Percentiles rank a stretch among this genome's conserved stretches.
Evolutionary conservation across 176 grass and related monocot species (phyloP).

Genomic region (Musa acuminata): DNA sequence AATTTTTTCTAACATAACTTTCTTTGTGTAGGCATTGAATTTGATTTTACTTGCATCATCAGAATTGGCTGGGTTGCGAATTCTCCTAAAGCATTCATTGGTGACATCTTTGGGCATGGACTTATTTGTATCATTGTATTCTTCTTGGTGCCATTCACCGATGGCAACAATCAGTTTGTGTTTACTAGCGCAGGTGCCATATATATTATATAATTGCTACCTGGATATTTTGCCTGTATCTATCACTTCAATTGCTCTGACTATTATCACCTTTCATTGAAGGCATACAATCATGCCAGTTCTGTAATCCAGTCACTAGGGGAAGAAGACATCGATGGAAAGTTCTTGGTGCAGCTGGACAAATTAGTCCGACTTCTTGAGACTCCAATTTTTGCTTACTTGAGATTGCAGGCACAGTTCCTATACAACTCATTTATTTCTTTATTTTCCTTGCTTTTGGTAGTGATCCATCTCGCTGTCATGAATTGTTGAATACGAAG

Average conservation of each 20-base stretch:
- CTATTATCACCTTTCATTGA: constrained; percentile 24
- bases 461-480: too few relatives aligned
- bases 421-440: not conserved
- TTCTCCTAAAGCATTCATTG: constrained; percentile 75
- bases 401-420: constrained; percentile 73
- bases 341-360: constrained; percentile 91
- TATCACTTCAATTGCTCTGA: constrained; percentile 19
- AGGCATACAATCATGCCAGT: constrained; percentile 88
- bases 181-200: constrained; percentile 74
- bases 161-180: constrained; percentile 96
- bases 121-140: constrained; percentile 70
- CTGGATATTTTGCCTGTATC: constrained; percentile 6
- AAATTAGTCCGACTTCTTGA: constrained; percentile 87
- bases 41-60: constrained; percentile 94
- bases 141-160: constrained; percentile 90
- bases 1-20: not conserved
- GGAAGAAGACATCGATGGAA: constrained; percentile 95
- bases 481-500: too few relatives aligned
- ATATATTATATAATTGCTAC: constrained; percentile 6
- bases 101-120: constrained; percentile 76
- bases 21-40: constrained; percentile 70
- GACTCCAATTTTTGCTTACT: constrained; percentile 95
- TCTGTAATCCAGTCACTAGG: constrained; percentile 86
- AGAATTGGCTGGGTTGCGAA: constrained; percentile 64
- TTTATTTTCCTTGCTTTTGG: too few relatives aligned